Base-by-base conservation (phyloP, 2,329 filamentous ascomycete genomes). In the Conoideocrella luteorostrata region DNA sequence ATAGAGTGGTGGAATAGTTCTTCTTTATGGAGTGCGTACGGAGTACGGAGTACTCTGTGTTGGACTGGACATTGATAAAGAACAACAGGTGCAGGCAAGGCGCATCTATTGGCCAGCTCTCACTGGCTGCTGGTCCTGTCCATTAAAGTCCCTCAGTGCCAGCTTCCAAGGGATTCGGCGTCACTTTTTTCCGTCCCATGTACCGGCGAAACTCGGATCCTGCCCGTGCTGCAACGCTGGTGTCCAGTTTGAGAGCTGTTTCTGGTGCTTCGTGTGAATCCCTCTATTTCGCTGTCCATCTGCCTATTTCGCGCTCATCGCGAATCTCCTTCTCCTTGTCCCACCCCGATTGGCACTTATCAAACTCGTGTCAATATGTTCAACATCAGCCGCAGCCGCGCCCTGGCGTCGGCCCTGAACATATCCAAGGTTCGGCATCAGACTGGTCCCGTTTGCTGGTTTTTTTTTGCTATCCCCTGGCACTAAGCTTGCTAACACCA, bases 341-440 rank as follows among this genome's bases (percentile, higher is more conserved):
- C 42, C 35, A 17, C 32, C 36, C 28, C 46, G 37, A 49, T 51
- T 41, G 47, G 47, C 48, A 48, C 39, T 43, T 39, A 48, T 46
- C 47, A 38, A 18, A 36, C 35, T 46, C 33, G 51, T 39, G 47
- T 52, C 66, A 78, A 59, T 60, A 96, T 95, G 89, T 94, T 89
- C 76, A 93, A 84, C 71, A 72, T 95, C 66, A 84, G 84, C 66
- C 84, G 88, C 72, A 85, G 80, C 72, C 80, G 85, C 69, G 84
- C 85, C 66, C 73, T 91, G 72, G 81, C 85, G 66, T 82, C 86
- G 71, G 86, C 85, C 68, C 69, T 94, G 67, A 83, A 82, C 69
- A 80, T 84, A 65, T 79, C 80, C 68, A 84, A 82, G 75, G 88
- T 90, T 71, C 66, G 76, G n/a, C n/a, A n/a, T 68, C 24, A 38